Evolutionary conservation across 1,139 yeast species (phyloP), one percentile per base, ranked within the genome.

Genomic region (Candida glucosophila): DNA sequence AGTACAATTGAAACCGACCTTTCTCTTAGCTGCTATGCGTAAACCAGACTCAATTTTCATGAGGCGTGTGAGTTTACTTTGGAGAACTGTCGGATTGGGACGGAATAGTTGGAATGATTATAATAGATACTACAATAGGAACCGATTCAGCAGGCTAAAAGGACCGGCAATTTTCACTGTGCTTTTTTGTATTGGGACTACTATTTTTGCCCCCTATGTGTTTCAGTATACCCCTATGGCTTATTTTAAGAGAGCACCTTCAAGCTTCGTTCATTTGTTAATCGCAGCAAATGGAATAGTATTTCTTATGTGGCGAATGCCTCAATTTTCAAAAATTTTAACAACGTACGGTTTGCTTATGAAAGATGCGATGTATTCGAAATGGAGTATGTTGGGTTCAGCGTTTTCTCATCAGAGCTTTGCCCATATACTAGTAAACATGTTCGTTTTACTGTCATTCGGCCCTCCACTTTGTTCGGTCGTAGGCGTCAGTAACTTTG

Each of bases 331-430:
- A 40, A 54, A 64, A 24, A 41, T 44, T 28, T 55, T 81, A 44
- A 61, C 67, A 33, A 64, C 72, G 28, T 83, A 81, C 46, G 85
- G 82, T 27, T 52, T 86, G 24, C 52, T 86, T 33, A 74, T 52
- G 25, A 65, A 63, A 44, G 73, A 67, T 33, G 59, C 64, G 17
- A 57, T 75, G 22, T 65, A 67, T 36, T 68, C 78, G 10, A 67
- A 64, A 28, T 72, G 78, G 76, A 67, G 85, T 6, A 56, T 86
- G 55, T 46, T 86, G 18, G 88, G 90, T 4, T 73, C 88, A 19
- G 85, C 94, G 1, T 88, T 88, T 49, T 77, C 93, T 6, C 97
- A 88, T 54, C 90, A 79, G 50, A 86, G 78, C 36, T 58, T 76
- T 23, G 70, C 77, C 67, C 97, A 88, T 52, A 43, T 88, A 17